phyloP scores from a whole-genome alignment of 305 asterid species.

The Petunia hybrid region DNA sequence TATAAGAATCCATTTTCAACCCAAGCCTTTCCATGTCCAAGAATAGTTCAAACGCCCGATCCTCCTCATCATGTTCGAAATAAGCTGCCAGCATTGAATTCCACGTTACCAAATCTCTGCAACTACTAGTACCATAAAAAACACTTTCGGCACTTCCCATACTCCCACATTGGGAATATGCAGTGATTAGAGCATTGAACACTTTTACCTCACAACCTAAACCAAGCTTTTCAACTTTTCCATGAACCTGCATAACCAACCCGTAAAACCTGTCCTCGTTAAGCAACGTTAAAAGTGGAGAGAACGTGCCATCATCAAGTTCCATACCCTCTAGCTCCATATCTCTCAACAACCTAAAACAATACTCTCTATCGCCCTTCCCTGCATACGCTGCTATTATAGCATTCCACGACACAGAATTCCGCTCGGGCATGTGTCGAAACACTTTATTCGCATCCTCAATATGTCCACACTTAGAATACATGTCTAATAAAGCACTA shows the following conservation, averaged over 20 bases:
- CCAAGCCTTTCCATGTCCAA: slow-evolving; percentile 61
- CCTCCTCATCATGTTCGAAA: slow-evolving; percentile 48
- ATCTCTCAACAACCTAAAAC: slow-evolving; percentile 53
- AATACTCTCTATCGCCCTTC: slow-evolving; percentile 46
- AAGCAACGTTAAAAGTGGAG: slow-evolving; percentile 73
- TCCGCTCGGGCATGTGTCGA: slow-evolving; percentile 59
- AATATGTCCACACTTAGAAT: slow-evolving; percentile 61
- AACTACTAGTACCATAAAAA: slow-evolving; percentile 55
- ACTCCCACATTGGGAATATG: slow-evolving; percentile 70
- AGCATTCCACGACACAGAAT: slow-evolving; percentile 82
- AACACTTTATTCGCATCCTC: slow-evolving; percentile 68
- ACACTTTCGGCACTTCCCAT: slow-evolving; percentile 58
- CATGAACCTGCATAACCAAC: slow-evolving; percentile 66
- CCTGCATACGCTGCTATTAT: slow-evolving; percentile 76
- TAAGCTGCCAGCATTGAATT: slow-evolving; percentile 82
- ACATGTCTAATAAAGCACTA: slow-evolving; percentile 82
- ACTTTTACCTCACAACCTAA: slow-evolving; percentile 63
- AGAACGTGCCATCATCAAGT: slow-evolving; percentile 77
- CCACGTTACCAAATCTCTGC: slow-evolving; percentile 75
- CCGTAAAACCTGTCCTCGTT: slow-evolving; percentile 44
- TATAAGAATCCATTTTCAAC: slow-evolving; percentile 64
- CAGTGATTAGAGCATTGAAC: slow-evolving; percentile 68
- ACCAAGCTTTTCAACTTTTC: slow-evolving; percentile 63
- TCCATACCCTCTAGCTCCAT: slow-evolving; percentile 63
- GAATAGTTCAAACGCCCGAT: slow-evolving; percentile 62